These are phyloP conservation scores for Cyberlindnera sargentensis DNA, from an alignment of 805 yeast species.

Conservation along the genomic window DNA sequence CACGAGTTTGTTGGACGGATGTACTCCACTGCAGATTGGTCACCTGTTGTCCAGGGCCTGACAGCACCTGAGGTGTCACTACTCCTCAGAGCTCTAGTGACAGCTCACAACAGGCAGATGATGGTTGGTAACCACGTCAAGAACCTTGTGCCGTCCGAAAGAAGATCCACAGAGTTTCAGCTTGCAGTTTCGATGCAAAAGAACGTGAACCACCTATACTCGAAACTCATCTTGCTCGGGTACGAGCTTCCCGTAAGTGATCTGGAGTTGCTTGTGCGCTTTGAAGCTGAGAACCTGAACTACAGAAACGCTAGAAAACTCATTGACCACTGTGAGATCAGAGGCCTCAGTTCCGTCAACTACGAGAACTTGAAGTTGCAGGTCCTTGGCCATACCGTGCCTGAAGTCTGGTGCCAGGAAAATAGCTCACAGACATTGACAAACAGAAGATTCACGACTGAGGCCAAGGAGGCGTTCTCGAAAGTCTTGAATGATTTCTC, in stretches of 20 bases:
- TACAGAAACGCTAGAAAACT: conserved; percentile 8
- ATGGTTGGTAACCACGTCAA: background rate
- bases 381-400: conserved; percentile 14
- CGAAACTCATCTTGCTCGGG: conserved; percentile 1
- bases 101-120: conserved; percentile 1
- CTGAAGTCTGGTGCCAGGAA: conserved; percentile 9
- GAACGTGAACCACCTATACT: conserved; percentile 2
- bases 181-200: background rate
- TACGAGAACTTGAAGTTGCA: conserved; percentile 14
- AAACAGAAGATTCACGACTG: background rate
- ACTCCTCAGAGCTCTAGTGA: conserved; percentile 3
- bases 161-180: background rate
- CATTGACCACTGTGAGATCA: conserved; percentile 3
- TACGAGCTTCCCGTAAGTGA: conserved; percentile 6
- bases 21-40: conserved; percentile 3
- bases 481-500: conserved; percentile 5
- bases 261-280: conserved; percentile 1
- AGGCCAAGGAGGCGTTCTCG: conserved; percentile 3
- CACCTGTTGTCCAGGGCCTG: conserved; percentile 1
- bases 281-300: conserved; percentile 2
- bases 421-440: background rate
- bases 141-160: background rate
- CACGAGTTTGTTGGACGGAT: background rate
- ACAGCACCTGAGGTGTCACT: conserved; percentile 10
- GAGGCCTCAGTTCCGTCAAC: conserved; percentile 5